Base-by-base conservation (phyloP, 331 rosid genomes). In the Quercus tomentella region DNA sequence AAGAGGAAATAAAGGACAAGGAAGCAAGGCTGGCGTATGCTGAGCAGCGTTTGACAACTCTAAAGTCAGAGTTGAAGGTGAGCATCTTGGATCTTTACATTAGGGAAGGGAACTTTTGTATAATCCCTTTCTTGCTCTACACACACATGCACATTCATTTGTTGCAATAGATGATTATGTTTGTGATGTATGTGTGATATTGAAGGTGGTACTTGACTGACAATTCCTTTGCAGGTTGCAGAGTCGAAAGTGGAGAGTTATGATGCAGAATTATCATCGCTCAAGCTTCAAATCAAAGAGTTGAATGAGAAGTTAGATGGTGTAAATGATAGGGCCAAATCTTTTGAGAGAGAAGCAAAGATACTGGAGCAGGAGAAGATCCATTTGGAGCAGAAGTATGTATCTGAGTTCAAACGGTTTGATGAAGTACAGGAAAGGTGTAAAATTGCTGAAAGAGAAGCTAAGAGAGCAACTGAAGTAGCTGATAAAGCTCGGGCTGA, bases 1-100 rank as follows among this genome's bases (percentile, higher is more conserved):
- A 93, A 31, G 92, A 88, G 3, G 97, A 90, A 87, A 74, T 96
- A 56, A 96, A 87, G 62, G 94, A 91, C 37, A 93, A 88, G 88
- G 79, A 83, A 1, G 89, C 90, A 49, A 85, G 89, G 84, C 80
- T 96, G 66, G 96, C 92, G 73, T 75, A 92, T 82, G 94, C 92
- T 4, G 98, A 96, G 85, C 93, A 85, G 88, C 86, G 97, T 83
- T 81, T 96, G 86, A 88, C 97, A 23, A 93, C 98, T 74, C 77
- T 90, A 35, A 89, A 82, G 63, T 81, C 90, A 54, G 97, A 96
- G 83, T 76, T 96, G 85, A 93, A 92, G 98, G 99, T 93, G 84
- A 84, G 86, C 75, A 74, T 73, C 66, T 82, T 75, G 75, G 74
- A 49, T 45, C 22, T 57, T 67, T 51, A 31, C 33, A 28, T 77